Conservation (phyloP, 2,329 filamentous ascomycete species). For the Trichoderma koningii region DNA sequence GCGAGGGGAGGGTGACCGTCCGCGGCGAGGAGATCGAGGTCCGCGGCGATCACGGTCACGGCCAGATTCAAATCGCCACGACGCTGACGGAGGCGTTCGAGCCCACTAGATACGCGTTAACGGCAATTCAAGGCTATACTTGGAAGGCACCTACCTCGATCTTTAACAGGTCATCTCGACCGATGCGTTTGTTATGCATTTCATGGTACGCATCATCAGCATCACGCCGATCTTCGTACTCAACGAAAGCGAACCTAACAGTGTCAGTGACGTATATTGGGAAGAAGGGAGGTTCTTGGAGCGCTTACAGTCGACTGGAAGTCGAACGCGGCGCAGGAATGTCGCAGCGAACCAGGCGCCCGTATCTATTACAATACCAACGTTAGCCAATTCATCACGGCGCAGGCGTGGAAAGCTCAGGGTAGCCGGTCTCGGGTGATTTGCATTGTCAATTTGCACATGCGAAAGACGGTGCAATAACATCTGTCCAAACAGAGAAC, state of each 20-base stretch:
- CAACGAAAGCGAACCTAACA: conserved; percentile 88
- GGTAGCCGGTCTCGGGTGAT: conserved; percentile 21
- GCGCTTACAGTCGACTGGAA: conserved; percentile 87
- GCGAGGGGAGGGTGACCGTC: conserved; percentile 77
- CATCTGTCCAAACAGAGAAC: conserved; percentile 35
- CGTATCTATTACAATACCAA: conserved; percentile 67
- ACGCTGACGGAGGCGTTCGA: conserved; percentile 94
- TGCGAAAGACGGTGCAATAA: conserved; percentile 32
- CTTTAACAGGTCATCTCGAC: conserved; percentile 92
- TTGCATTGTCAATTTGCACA: conserved; percentile 27
- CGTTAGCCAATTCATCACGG: conserved; percentile 46
- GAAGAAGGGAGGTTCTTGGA: not conserved
- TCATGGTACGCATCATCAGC: conserved; percentile 99
- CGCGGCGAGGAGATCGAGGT: conserved; percentile 60
- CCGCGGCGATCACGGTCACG: conserved; percentile 68
- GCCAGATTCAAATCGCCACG: conserved; percentile 96
- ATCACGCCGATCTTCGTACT: conserved; percentile 98
- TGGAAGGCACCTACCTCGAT: conserved; percentile 70
- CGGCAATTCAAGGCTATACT: not conserved
- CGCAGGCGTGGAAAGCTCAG: conserved; percentile 29
- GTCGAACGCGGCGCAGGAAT: conserved; percentile 95
- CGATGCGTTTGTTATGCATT: conserved; percentile 99
- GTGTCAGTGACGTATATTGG: conserved; percentile 7
- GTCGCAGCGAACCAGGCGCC: conserved; percentile 95
- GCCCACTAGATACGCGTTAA: conserved; percentile 73